Evolutionary conservation across 108 stramenopile species (phyloP).

Genomic region (Stephanodiscus triporus): DNA sequence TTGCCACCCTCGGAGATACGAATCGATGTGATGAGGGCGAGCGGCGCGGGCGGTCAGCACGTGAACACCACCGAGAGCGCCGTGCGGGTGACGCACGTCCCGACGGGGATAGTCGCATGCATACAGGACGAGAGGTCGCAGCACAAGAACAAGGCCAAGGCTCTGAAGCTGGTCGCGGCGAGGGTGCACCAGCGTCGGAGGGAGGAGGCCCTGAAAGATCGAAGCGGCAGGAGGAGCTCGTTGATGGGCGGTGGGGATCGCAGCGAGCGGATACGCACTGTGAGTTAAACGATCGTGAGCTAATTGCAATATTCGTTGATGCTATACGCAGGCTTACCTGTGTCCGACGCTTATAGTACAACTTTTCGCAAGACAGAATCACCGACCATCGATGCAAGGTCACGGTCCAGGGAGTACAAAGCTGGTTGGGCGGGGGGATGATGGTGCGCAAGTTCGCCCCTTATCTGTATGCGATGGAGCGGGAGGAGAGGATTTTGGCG

Average conservation of each 20-base stretch:
- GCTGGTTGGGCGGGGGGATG: constrained; percentile 54
- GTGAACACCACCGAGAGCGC: constrained; percentile 98
- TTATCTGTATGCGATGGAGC: constrained; percentile 57
- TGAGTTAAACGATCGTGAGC: too few relatives aligned
- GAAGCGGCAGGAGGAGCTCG: constrained; percentile 69
- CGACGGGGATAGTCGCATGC: constrained; percentile 93
- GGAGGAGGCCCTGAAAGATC: constrained; percentile 54
- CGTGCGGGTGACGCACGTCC: constrained; percentile 96
- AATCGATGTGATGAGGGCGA: constrained; percentile 90
- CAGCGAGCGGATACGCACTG: constrained; percentile 96
- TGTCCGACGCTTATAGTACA: too few relatives aligned
- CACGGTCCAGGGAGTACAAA: constrained; percentile 68
- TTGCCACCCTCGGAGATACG: constrained; percentile 77
- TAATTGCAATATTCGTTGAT: too few relatives aligned
- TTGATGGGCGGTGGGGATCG: constrained; percentile 92
- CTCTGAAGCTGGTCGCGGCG: constrained; percentile 87
- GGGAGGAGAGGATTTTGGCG: constrained; percentile 67
- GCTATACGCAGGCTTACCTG: too few relatives aligned
- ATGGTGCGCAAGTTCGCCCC: constrained; percentile 79
- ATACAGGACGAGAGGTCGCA: constrained; percentile 98
- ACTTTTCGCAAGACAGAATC: constrained; percentile 96
- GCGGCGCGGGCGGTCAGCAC: constrained; percentile 93
- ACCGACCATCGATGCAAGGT: constrained; percentile 94
- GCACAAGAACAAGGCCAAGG: constrained; percentile 95
- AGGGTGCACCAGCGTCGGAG: constrained; percentile 73